Percentiles rank a stretch among this genome's conserved stretches.
phyloP scores from a whole-genome alignment of 805 yeast genomes.

The Schizosaccharomyces japonicus region DNA sequence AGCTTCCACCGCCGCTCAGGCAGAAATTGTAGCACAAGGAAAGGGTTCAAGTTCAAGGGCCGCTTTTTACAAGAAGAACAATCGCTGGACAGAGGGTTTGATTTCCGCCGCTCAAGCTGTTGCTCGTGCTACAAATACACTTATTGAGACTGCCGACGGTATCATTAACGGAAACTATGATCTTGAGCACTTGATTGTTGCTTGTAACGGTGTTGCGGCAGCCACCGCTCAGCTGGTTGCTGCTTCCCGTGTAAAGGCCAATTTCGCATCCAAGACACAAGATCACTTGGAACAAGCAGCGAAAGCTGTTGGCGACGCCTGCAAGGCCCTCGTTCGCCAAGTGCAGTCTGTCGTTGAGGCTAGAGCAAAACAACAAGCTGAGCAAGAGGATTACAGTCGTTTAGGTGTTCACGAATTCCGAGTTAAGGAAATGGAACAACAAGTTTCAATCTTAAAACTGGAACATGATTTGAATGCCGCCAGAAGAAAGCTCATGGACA shows the following conservation, averaged over 20 bases:
- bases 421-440: constrained; percentile 78
- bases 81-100: constrained; percentile 82
- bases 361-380: constrained; percentile 13
- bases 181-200: constrained; percentile 67
- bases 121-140: constrained; percentile 57
- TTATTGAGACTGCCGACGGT: constrained; percentile 72
- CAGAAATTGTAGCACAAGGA: constrained; percentile 54
- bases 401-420: constrained; percentile 58
- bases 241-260: constrained; percentile 68
- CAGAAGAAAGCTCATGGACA: constrained; percentile 61
- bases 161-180: constrained; percentile 38
- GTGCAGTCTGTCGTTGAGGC: constrained; percentile 36
- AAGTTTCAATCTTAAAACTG: constrained; percentile 62
- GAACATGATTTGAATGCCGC: constrained; percentile 52
- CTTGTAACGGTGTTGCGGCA: constrained; percentile 78
- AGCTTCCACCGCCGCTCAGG: constrained; percentile 60
- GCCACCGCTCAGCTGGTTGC: constrained; percentile 83
- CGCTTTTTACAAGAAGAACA: constrained; percentile 65
- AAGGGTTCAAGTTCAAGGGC: constrained; percentile 41
- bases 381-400: constrained; percentile 37
- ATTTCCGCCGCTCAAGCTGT: constrained; percentile 75
- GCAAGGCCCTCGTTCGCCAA: constrained; percentile 43
- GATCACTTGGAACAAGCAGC: constrained; percentile 47
- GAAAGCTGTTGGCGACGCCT: constrained; percentile 47
- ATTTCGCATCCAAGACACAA: constrained; percentile 52